Conservation (phyloP, 225 moss, liverwort and hornwort genomes). For the Straminergon stramineum region DNA sequence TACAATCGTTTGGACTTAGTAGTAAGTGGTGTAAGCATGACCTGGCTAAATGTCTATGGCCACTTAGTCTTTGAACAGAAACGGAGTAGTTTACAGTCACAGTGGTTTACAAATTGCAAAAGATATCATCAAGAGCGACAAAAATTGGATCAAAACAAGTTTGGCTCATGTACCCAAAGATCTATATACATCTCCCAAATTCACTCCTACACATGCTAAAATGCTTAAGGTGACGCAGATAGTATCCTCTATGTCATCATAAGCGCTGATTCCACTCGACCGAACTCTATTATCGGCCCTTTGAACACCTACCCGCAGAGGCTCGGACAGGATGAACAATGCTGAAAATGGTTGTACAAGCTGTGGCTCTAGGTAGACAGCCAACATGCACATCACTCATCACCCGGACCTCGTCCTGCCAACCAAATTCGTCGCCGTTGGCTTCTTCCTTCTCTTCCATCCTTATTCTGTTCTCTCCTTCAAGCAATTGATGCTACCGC, state of each 20-base stretch:
- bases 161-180: neutral
- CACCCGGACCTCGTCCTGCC: conserved; percentile 54
- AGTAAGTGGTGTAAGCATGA: neutral
- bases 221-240: neutral
- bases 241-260: neutral
- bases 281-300: neutral
- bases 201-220: neutral
- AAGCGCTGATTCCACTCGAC: neutral
- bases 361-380: conserved; percentile 1
- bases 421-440: neutral
- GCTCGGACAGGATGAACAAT: neutral
- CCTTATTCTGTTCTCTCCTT: neutral
- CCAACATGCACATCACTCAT: conserved; percentile 86
- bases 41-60: neutral
- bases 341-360: conserved; percentile 30
- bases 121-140: neutral
- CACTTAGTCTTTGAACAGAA: neutral
- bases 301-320: conserved; percentile 1
- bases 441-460: conserved; percentile 5
- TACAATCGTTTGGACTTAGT: neutral
- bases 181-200: neutral
- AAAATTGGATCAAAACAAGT: neutral
- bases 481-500: neutral
- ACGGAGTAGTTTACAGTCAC: neutral
- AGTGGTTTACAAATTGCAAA: neutral